Conservation (phyloP, 1,284 basidiomycete species). For the Leccinum subfulvum region DNA sequence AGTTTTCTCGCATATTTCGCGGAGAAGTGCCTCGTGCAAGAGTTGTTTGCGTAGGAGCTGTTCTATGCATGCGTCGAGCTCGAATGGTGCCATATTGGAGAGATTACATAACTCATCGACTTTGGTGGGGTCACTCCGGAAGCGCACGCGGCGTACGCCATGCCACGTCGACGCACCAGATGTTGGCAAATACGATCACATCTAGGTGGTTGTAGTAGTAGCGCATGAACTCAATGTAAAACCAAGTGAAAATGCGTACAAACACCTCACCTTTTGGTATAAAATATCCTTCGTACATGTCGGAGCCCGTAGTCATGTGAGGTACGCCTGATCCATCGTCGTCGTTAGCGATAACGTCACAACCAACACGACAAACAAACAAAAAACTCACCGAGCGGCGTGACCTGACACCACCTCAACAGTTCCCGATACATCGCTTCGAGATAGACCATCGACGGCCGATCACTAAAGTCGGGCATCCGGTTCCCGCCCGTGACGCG, state of each 20-base stretch:
- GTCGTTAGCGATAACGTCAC: not conserved
- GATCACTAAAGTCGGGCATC: constrained; percentile 17
- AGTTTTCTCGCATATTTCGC: constrained; percentile 98
- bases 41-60: constrained; percentile 90
- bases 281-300: constrained; percentile 22
- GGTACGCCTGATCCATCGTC: constrained; percentile 10
- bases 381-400: constrained; percentile 18
- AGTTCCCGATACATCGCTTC: constrained; percentile 22
- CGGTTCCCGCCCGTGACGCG: constrained; percentile 8
- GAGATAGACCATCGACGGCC: constrained; percentile 20
- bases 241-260: not conserved
- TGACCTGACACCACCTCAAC: constrained; percentile 22
- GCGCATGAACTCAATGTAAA: constrained; percentile 1
- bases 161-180: constrained; percentile 14
- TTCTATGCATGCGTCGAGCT: constrained; percentile 92
- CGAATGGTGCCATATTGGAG: constrained; percentile 79
- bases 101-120: constrained; percentile 9
- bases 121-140: not conserved
- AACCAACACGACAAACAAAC: not conserved
- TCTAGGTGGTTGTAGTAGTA: constrained; percentile 3
- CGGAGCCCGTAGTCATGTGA: constrained; percentile 15
- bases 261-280: constrained; percentile 22
- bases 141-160: too few species aligned
- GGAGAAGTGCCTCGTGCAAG: constrained; percentile 85
- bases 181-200: constrained; percentile 19